Evolutionary conservation across 1,284 basidiomycete species (phyloP).

Genomic region (Chalciporus sp.): DNA sequence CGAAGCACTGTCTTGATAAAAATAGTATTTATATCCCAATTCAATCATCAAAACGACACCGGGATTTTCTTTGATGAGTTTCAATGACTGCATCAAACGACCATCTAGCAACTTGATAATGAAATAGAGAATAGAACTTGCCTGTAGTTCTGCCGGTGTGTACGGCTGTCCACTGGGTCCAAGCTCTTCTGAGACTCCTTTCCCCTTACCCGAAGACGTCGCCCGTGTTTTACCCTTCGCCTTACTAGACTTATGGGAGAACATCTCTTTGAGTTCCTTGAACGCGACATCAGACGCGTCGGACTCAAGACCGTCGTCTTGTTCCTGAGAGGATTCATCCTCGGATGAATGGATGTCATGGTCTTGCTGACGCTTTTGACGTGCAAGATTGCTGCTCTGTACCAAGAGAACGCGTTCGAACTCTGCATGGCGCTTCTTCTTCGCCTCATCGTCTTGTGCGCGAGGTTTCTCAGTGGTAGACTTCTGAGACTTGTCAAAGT

Average conservation of each 20-base stretch:
- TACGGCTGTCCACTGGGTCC: constrained; percentile 81
- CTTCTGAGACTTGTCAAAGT: constrained; percentile 33
- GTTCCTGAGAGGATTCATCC: constrained; percentile 27
- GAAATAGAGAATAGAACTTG: constrained; percentile 24
- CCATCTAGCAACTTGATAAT: not conserved
- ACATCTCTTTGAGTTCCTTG: constrained; percentile 48
- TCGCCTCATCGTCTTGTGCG: constrained; percentile 17
- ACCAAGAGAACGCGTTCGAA: constrained; percentile 59
- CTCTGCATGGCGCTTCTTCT: constrained; percentile 44
- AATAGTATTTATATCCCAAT: constrained; percentile 87
- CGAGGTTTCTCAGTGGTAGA: constrained; percentile 18
- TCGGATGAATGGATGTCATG: constrained; percentile 15
- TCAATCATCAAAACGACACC: constrained; percentile 85
- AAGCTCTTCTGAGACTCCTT: constrained; percentile 51
- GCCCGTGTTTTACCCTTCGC: constrained; percentile 34
- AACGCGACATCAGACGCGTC: constrained; percentile 53
- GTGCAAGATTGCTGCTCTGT: constrained; percentile 42
- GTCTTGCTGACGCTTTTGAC: constrained; percentile 5
- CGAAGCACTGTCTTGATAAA: constrained; percentile 89
- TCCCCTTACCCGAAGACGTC: constrained; percentile 27
- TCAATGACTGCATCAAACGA: constrained; percentile 32
- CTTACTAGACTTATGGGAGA: constrained; percentile 43
- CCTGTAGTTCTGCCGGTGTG: constrained; percentile 85
- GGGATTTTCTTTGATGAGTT: constrained; percentile 72
- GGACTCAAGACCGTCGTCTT: constrained; percentile 32